Percentiles rank a stretch among this genome's conserved stretches.
Conservation (phyloP, 2,329 filamentous ascomycete species). For the Colletotrichum orchidophilum region DNA sequence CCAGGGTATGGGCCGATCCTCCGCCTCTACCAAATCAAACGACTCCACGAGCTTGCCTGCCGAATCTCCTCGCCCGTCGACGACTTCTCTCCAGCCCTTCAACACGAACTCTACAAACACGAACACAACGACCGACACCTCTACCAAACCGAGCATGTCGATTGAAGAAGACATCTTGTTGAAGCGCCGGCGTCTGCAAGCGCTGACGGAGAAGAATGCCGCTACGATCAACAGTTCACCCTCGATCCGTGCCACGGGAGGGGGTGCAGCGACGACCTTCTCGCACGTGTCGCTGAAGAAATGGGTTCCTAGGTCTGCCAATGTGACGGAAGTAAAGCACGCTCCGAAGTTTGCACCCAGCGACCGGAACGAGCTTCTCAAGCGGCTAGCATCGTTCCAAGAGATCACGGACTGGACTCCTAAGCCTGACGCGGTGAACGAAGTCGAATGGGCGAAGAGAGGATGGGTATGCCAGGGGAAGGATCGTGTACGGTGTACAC, state of each 20-base stretch:
- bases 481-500: conserved; percentile 85
- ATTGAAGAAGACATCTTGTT: conserved; percentile 53
- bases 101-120: conserved; percentile 14
- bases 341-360: conserved; percentile 79
- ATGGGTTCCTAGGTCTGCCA: conserved; percentile 45
- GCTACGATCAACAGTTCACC: conserved; percentile 23
- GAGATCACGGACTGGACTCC: conserved; percentile 94
- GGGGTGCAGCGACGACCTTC: conserved; percentile 42
- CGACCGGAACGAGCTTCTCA: conserved; percentile 84
- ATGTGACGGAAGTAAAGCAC: conserved; percentile 37
- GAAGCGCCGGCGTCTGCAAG: conserved; percentile 61
- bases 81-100: conserved; percentile 26
- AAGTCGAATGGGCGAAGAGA: conserved; percentile 93
- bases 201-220: conserved; percentile 32
- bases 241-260: conserved; percentile 15
- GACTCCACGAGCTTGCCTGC: conserved; percentile 17
- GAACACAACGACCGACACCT: conserved; percentile 10
- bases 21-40: conserved; percentile 35
- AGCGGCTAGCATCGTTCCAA: conserved; percentile 85
- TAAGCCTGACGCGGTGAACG: conserved; percentile 85
- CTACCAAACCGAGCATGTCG: conserved; percentile 34
- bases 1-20: conserved; percentile 64
- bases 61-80: conserved; percentile 35
- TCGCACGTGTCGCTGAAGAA: conserved; percentile 54
- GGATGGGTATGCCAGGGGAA: conserved; percentile 89